Percentiles rank a stretch among this genome's conserved stretches.
Conservation (phyloP, 2,329 filamentous ascomycete genomes). For the Coniochaeta pulveracea region DNA sequence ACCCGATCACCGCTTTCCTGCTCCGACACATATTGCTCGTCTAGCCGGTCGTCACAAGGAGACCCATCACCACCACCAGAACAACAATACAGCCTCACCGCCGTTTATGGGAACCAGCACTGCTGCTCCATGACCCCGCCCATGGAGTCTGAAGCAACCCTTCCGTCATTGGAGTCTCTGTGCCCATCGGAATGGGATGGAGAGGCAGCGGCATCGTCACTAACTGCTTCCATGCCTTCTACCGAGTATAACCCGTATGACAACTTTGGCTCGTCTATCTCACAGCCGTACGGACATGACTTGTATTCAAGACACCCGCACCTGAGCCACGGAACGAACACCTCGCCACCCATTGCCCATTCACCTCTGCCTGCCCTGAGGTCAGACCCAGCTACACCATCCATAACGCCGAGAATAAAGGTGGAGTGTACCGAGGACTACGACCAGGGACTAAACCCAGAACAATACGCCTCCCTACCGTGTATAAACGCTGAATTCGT, state of each 20-base stretch:
- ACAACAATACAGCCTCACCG: conserved; percentile 30
- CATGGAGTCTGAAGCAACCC: conserved; percentile 23
- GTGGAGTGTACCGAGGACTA: conserved; percentile 25
- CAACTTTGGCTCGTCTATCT: conserved; percentile 27
- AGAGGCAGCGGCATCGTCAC: conserved; percentile 23
- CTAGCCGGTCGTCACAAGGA: conserved; percentile 27
- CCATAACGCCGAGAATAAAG: conserved; percentile 24
- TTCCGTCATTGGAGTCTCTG: conserved; percentile 27
- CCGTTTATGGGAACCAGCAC: conserved; percentile 26
- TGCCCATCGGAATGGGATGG: conserved; percentile 32
- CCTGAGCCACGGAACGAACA: too few relatives aligned
- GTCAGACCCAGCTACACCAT: conserved; percentile 10
- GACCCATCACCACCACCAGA: conserved; percentile 35
- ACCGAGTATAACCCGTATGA: conserved; percentile 40
- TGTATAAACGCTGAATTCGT: conserved; percentile 22
- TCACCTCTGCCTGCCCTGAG: conserved; percentile 14
- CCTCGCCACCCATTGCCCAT: too few relatives aligned
- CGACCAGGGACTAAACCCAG: conserved; percentile 21
- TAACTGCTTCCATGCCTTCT: conserved; percentile 25
- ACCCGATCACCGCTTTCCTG: conserved; percentile 31
- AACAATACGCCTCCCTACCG: conserved; percentile 29
- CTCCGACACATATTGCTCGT: conserved; percentile 31
- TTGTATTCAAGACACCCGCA: too few relatives aligned
- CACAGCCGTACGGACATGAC: conserved; percentile 30
- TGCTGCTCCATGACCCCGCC: conserved; percentile 24